Conservation (phyloP, 106 monocot species). For the Alisma plantagoaquatica region DNA sequence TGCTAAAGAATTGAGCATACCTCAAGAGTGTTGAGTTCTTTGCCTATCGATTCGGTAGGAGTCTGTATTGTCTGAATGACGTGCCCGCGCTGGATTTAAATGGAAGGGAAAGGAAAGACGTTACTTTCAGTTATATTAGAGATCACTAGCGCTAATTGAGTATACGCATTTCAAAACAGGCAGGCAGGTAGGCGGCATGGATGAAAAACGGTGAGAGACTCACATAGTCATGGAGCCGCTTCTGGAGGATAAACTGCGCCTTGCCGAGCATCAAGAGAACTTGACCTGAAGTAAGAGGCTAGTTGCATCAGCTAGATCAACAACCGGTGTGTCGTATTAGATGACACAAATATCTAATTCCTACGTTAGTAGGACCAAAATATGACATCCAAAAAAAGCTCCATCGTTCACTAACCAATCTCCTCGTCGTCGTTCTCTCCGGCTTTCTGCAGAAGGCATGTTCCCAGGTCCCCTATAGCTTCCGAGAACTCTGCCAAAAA, state of each 20-base stretch:
- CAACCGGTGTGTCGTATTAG: too few species aligned
- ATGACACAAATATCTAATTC: neutral
- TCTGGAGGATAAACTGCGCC: slow-evolving; percentile 70
- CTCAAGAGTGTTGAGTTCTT: slow-evolving; percentile 48
- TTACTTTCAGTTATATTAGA: neutral
- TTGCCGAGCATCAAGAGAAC: slow-evolving; percentile 75
- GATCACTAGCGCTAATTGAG: neutral
- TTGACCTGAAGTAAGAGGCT: slow-evolving; percentile 39
- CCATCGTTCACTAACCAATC: slow-evolving; percentile 27
- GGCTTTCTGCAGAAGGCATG: slow-evolving; percentile 68
- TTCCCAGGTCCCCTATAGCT: slow-evolving; percentile 66
- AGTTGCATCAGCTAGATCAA: too few species aligned
- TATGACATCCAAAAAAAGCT: neutral
- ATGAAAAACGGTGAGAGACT: too few species aligned
- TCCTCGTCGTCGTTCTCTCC: slow-evolving; percentile 76
- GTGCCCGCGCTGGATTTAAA: slow-evolving; percentile 37
- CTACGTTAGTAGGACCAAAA: neutral
- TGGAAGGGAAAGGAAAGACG: too few species aligned
- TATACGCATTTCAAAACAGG: neutral
- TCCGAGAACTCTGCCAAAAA: slow-evolving; percentile 68
- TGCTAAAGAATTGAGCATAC: too few species aligned
- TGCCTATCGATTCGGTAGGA: slow-evolving; percentile 44
- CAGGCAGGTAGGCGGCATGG: too few species aligned
- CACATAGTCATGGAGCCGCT: slow-evolving; percentile 72
- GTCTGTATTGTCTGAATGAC: slow-evolving; percentile 39